Conservation (phyloP, 2,329 filamentous ascomycete species). For the Falciphora oryzae region DNA sequence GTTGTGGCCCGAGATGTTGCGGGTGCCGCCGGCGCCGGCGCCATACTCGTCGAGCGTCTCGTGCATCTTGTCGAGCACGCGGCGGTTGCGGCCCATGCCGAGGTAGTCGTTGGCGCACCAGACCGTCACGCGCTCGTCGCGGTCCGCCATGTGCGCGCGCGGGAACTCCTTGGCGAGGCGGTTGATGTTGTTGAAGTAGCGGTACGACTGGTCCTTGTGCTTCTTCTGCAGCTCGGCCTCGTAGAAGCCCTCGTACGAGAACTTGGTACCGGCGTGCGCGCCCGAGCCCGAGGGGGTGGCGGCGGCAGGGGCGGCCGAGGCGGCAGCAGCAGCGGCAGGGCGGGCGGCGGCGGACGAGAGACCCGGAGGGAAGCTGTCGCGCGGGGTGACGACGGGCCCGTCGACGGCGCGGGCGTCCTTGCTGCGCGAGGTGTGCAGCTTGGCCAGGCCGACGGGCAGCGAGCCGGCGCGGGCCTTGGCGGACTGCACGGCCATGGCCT, state of each 20-base stretch:
- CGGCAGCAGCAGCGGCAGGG: constrained; percentile 13
- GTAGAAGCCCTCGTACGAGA: constrained; percentile 92
- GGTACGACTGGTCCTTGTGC: constrained; percentile 99
- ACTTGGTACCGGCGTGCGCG: constrained; percentile 48
- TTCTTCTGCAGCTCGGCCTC: constrained; percentile 89
- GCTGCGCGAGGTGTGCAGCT: constrained; percentile 72
- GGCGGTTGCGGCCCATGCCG: constrained; percentile 88
- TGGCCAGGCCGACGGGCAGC: constrained; percentile 43
- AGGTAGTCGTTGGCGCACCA: constrained; percentile 99
- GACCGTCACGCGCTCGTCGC: constrained; percentile 84
- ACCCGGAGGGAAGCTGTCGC: constrained; percentile 37
- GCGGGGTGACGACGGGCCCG: constrained; percentile 40
- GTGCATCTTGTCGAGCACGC: constrained; percentile 89
- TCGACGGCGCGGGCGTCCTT: constrained; percentile 77
- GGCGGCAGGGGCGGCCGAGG: constrained; percentile 13
- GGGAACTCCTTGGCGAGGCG: constrained; percentile 94
- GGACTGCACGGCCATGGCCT: constrained; percentile 85
- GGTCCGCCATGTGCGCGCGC: constrained; percentile 79
- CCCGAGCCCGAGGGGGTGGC: constrained; percentile 18
- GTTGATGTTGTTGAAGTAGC: constrained; percentile 99
- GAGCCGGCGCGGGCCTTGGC: constrained; percentile 44
- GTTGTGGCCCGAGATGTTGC: constrained; percentile 98
- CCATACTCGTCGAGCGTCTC: constrained; percentile 91
- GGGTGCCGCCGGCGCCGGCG: constrained; percentile 87
- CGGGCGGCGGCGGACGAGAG: constrained; percentile 13